A percentile compares a stretch with the other conserved stretches of the same genome.
Conservation (phyloP, 805 yeast species). For the Candida railenensis region DNA sequence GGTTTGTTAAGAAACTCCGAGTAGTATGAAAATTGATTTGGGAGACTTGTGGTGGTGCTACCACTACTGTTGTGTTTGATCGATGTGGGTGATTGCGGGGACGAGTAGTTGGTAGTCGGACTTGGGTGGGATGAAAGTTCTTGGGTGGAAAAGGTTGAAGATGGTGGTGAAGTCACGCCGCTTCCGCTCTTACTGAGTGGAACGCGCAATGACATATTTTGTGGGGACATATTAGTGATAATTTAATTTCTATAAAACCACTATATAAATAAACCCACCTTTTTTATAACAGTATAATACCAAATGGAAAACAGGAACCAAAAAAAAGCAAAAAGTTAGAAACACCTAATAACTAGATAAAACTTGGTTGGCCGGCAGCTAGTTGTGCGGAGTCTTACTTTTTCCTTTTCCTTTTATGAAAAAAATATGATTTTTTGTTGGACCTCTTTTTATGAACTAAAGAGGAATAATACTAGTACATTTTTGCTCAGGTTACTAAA, state of each 20-base stretch:
- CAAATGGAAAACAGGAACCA: background rate
- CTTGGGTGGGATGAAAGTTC: conserved; percentile 1
- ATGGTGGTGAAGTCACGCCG: background rate
- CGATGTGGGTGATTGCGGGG: conserved; percentile 2
- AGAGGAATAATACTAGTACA: background rate
- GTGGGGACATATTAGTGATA: background rate
- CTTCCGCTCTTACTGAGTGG: background rate
- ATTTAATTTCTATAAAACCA: background rate
- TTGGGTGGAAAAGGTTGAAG: conserved; percentile 2
- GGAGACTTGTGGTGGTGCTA: conserved; percentile 10
- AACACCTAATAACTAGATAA: background rate
- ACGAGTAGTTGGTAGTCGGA: conserved; percentile 1
- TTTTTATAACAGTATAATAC: background rate
- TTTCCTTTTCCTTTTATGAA: background rate
- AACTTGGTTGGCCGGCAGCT: too few species aligned
- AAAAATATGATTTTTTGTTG: background rate
- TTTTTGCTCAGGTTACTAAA: conserved; percentile 1
- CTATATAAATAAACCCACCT: background rate
- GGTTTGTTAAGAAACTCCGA: conserved; percentile 36
- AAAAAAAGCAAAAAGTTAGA: background rate
- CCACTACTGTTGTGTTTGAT: background rate
- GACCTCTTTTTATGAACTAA: background rate
- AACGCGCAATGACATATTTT: background rate
- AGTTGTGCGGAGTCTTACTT: too few species aligned
- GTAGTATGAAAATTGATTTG: conserved; percentile 41